Base-by-base conservation (phyloP, 2,329 filamentous ascomycete species). In the Alternaria panax region DNA sequence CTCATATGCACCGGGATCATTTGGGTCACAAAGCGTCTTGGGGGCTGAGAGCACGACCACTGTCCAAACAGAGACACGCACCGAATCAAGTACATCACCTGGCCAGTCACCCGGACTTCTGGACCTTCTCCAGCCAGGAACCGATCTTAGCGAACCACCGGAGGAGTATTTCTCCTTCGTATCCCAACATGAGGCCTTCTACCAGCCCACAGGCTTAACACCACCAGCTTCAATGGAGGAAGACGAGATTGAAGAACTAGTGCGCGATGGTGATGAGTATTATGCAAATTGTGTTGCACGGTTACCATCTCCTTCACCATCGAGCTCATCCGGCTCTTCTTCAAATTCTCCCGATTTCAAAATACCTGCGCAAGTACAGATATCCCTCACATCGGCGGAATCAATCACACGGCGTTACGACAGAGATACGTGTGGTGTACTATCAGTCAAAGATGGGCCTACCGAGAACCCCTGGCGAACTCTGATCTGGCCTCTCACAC, bases 381-480 rank as follows among this genome's bases (percentile, higher is more conserved):
- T 88, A 27, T 76, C 80, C 55, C 73, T 80, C 32, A 80, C 79
- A 36, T 87, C 86, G 55, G 82, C 85, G 9, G 88, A 90, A 63
- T 86, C 87, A 80, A 78, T 91, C 22, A 84, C 87, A 51, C 73
- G 86, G 51, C 84, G 87, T 25, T 91, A 89, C 68, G 86, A 90
- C 68, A 84, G 82, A 64, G 80, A 88, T 57, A 91, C 89, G 0
- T 91, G 89, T 70, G 88, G 88, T 3, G 89, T 92, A 48, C 79
- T 91, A 20, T 91, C 89, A 0, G 83, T 91, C 51, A 91, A 90
- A 70, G 88, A 91, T 73, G 89, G 88, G 0, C 82, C 84, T 7
- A 85, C 82, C 2, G 89, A 91, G 67, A 92, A 91, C 69, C 89
- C 89, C 2, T 92, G 89, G 89, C 83, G 88, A 27, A 90, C 85